These are phyloP conservation scores for Dothidotthia symphoricarpi DNA, from an alignment of 2,329 filamentous ascomycete genomes.

Conservation along the genomic window DNA sequence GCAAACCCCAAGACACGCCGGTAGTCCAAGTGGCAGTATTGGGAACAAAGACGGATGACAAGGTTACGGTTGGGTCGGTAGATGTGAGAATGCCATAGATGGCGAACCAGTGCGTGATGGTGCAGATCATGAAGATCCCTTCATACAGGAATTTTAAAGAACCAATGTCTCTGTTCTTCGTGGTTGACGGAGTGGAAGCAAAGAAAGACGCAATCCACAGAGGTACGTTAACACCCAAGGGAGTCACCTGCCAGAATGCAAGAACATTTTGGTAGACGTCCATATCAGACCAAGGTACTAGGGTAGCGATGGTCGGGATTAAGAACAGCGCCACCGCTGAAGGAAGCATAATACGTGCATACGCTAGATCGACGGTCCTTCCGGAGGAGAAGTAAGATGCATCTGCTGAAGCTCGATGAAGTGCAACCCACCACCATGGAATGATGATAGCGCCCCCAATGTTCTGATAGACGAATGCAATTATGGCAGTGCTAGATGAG, in stretches of 20 bases:
- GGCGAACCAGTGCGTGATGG: constrained; percentile 9
- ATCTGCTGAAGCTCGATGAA: constrained; percentile 9
- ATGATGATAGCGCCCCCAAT: constrained; percentile 14
- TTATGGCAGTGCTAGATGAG: constrained; percentile 8
- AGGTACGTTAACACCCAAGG: constrained; percentile 14
- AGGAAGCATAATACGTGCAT: constrained; percentile 15
- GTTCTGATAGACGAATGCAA: constrained; percentile 15
- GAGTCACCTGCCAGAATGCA: constrained; percentile 17
- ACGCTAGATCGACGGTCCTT: constrained; percentile 12
- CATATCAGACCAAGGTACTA: constrained; percentile 4
- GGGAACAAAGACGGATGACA: constrained; percentile 14
- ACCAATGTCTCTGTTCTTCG: constrained; percentile 9
- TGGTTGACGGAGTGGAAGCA: constrained; percentile 1
- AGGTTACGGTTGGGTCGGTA: constrained; percentile 9
- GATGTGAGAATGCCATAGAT: constrained; percentile 13
- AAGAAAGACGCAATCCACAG: constrained; percentile 15
- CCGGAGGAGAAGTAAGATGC: constrained; percentile 16
- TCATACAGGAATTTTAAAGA: constrained; percentile 14
- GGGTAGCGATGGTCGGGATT: constrained; percentile 13
- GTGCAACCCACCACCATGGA: constrained; percentile 13
- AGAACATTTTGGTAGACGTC: constrained; percentile 7
- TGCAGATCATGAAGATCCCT: constrained; percentile 5
- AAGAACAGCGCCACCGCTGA: constrained; percentile 11
- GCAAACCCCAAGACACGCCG: constrained; percentile 7
- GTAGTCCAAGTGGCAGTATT: constrained; percentile 8